These are phyloP conservation scores for Plasmodium sp. DNA, from an alignment of 169 alveolate species.

Conservation along the genomic window DNA sequence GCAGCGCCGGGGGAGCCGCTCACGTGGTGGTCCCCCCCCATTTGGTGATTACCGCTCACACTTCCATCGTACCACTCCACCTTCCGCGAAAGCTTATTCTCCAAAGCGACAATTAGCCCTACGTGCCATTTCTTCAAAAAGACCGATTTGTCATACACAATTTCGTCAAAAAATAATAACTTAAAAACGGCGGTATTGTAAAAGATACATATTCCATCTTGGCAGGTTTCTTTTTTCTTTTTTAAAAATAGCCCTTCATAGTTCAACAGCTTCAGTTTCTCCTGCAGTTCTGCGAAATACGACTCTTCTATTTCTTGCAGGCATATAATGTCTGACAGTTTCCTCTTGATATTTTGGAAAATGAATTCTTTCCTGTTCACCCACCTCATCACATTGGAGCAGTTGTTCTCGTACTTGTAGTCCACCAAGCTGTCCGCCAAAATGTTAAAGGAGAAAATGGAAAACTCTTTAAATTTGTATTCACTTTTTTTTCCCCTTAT, in stretches of 20 bases:
- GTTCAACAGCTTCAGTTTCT: slow-evolving; percentile 72
- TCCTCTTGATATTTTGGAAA: slow-evolving; percentile 56
- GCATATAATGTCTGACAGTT: slow-evolving; percentile 81
- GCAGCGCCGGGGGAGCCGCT: slow-evolving; percentile 9
- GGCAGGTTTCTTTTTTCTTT: slow-evolving; percentile 78
- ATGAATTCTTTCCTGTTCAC: slow-evolving; percentile 78
- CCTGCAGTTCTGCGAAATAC: slow-evolving; percentile 76
- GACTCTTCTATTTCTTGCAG: slow-evolving; percentile 82
- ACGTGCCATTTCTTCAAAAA: slow-evolving; percentile 78
- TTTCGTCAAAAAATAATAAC: slow-evolving; percentile 76
- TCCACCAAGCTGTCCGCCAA: slow-evolving; percentile 86
- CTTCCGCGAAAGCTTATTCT: slow-evolving; percentile 53
- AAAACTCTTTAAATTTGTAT: slow-evolving; percentile 47
- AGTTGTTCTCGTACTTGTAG: slow-evolving; percentile 79
- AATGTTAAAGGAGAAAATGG: slow-evolving; percentile 77
- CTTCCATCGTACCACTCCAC: slow-evolving; percentile 27
- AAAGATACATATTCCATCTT: slow-evolving; percentile 83
- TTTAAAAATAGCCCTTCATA: slow-evolving; percentile 79
- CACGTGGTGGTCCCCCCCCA: not conserved
- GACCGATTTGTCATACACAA: slow-evolving; percentile 76
- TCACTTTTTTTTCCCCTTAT: slow-evolving; percentile 4
- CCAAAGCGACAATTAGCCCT: slow-evolving; percentile 80
- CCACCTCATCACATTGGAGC: slow-evolving; percentile 83
- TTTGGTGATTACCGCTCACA: not conserved
- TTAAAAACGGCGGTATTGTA: slow-evolving; percentile 78